Evolutionary conservation across 2,329 filamentous ascomycete species (phyloP), one percentile per base, ranked within the genome.

Genomic region (Dothistroma pini): DNA sequence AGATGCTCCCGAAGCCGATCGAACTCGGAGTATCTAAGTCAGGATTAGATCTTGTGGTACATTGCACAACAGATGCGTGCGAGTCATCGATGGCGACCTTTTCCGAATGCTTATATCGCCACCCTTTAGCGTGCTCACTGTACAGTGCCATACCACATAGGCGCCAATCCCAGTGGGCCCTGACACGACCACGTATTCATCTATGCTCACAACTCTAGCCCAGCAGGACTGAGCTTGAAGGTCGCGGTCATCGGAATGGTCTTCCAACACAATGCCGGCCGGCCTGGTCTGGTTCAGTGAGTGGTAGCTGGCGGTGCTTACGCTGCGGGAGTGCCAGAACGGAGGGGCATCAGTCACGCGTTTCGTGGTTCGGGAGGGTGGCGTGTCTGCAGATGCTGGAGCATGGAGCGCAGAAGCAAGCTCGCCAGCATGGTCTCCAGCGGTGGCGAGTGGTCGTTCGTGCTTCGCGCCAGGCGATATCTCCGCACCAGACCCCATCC

Each of bases 81-180:
- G 60, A 38, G 31, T 52, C 34, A 35, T 53, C 22, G 49, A 25
- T 59, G 52, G 38, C 51, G 60, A 85, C 81, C 85, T 82, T 77
- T 87, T 87, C 50, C 71, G 65, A 8, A 75, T 63, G 48, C 61
- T 67, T 60, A 73, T 59, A 60, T 62, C 68, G 66, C 66, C 75
- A 69, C 68, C 91, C 75, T 86, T 89, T 55, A 97, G 79, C 3
- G 92, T 97, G 74, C 95, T 87, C 50, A 99, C 90, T 53, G 83
- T 86, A 70, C 95, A 92, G 72, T 91, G 95, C 90, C 91, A 99
- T 8, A 96, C 92, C 1, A 97, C 91, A 78, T 97, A 99, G 1
- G 93, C 90, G n/a, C 93, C 93, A 53, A 87, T 78, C 6, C 83
- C 83, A 4, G 81, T 78, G 56, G 78, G 81, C 9, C 84, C 86